Percentiles rank a stretch among this genome's conserved stretches.
Conservation (phyloP, 192 early-diverging fungal species). For the Podila epigama region DNA sequence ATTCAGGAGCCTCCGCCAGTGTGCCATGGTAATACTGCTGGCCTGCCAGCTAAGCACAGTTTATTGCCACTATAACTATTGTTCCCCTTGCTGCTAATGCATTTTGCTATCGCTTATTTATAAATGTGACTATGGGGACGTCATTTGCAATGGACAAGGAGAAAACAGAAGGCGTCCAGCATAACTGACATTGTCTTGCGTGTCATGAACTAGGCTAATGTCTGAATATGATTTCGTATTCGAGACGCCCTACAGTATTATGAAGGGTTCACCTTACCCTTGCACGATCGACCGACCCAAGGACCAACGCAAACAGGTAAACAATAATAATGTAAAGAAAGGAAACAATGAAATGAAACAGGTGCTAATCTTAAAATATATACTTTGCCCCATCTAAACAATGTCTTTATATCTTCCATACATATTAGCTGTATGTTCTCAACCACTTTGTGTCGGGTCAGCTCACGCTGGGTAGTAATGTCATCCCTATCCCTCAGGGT, state of each 20-base stretch:
- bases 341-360: too few relatives aligned
- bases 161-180: not conserved
- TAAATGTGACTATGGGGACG: too few relatives aligned
- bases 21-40: conserved; percentile 73
- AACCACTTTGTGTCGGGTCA: conserved; percentile 77
- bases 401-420: not conserved
- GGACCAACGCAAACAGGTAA: conserved; percentile 40
- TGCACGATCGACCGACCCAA: conserved; percentile 67
- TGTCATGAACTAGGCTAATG: conserved; percentile 57
- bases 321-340: too few relatives aligned
- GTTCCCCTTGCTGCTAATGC: too few relatives aligned
- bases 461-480: conserved; percentile 29
- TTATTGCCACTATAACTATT: too few relatives aligned
- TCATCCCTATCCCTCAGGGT: conserved; percentile 62
- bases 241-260: conserved; percentile 72
- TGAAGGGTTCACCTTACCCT: conserved; percentile 52
- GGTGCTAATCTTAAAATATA: too few relatives aligned
- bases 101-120: too few relatives aligned
- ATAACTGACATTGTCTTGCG: too few relatives aligned
- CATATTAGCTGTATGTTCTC: conserved; percentile 73
- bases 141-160: not conserved
- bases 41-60: too few relatives aligned
- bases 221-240: conserved; percentile 71
- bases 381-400: too few relatives aligned
- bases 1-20: conserved; percentile 58